Percentiles rank a stretch among this genome's conserved stretches.
phyloP scores from a whole-genome alignment of 75 land plant genomes.

The Pseudotsuga menziesii region DNA sequence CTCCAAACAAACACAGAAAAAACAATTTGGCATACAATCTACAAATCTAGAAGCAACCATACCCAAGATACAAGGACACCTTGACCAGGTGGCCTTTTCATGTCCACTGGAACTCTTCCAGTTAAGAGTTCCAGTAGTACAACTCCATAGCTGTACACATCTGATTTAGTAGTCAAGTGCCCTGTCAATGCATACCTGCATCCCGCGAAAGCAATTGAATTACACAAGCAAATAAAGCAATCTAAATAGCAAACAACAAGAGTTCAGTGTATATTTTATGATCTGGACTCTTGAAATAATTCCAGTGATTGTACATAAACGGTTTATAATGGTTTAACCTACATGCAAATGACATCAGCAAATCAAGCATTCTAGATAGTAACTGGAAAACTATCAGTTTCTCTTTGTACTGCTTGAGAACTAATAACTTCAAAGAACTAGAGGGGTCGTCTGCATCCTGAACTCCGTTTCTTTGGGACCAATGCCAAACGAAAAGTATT shows the following conservation, averaged over 20 bases:
- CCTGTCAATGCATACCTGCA: conserved; percentile 85
- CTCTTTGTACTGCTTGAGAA: background rate
- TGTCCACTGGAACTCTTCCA: conserved; percentile 75
- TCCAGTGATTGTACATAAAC: background rate
- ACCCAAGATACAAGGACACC: conserved; percentile 87
- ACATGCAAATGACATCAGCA: background rate
- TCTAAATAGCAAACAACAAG: background rate
- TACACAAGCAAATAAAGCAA: conserved; percentile 1
- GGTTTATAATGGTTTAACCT: background rate
- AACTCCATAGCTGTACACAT: conserved; percentile 88
- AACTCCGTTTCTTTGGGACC: background rate
- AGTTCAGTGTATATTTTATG: background rate
- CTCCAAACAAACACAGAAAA: too few species aligned
- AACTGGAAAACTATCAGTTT: background rate
- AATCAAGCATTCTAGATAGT: background rate
- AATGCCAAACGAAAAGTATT: background rate
- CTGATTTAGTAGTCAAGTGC: conserved; percentile 87
- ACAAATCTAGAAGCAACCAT: conserved; percentile 7
- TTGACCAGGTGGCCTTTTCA: conserved; percentile 68
- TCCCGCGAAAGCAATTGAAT: background rate
- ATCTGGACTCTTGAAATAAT: background rate
- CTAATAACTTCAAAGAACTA: background rate
- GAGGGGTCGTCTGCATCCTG: background rate
- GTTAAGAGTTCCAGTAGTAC: conserved; percentile 81
- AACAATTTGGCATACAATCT: too few species aligned